phyloP scores from a whole-genome alignment of 768 basidiomycete genomes.

The Suillus lakei region DNA sequence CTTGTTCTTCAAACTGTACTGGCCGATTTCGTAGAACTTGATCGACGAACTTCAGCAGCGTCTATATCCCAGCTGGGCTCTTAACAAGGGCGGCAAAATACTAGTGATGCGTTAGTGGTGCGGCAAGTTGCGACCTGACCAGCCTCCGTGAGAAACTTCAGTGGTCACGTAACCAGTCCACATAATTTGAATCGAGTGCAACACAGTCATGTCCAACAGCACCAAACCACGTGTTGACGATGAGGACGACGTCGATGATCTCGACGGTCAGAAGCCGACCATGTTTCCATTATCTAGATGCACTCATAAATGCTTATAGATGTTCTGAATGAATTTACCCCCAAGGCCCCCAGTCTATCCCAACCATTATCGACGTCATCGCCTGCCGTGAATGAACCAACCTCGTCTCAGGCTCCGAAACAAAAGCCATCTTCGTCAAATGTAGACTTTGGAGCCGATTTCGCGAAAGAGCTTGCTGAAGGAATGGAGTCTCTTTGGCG shows the following conservation, averaged over 20 bases:
- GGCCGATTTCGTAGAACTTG: too few species aligned
- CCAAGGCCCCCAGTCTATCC: conserved; percentile 17
- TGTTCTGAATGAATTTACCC: conserved; percentile 51
- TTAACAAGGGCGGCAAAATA: too few species aligned
- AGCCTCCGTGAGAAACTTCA: background rate
- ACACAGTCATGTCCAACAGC: conserved; percentile 16
- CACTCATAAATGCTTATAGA: conserved; percentile 37
- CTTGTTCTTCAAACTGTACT: too few species aligned
- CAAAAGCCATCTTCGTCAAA: conserved; percentile 7
- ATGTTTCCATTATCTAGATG: conserved; percentile 1
- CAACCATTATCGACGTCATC: conserved; percentile 17
- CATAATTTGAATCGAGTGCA: background rate
- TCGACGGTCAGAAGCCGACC: conserved; percentile 40
- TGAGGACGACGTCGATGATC: conserved; percentile 46
- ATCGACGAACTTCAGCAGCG: too few species aligned
- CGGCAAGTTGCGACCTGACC: too few species aligned
- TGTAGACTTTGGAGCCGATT: conserved; percentile 32
- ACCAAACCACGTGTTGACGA: conserved; percentile 31
- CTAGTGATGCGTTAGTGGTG: too few species aligned
- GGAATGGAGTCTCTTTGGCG: conserved; percentile 52
- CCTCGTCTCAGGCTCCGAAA: conserved; percentile 22
- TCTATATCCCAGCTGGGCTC: too few species aligned
- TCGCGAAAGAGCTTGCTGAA: conserved; percentile 44
- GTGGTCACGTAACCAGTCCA: background rate
- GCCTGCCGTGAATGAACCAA: conserved; percentile 20